A percentile compares a stretch with the other conserved stretches of the same genome.
These are phyloP conservation scores for Aspergillus ochraceus DNA, from an alignment of 2,329 filamentous ascomycete genomes.

Conservation along the genomic window DNA sequence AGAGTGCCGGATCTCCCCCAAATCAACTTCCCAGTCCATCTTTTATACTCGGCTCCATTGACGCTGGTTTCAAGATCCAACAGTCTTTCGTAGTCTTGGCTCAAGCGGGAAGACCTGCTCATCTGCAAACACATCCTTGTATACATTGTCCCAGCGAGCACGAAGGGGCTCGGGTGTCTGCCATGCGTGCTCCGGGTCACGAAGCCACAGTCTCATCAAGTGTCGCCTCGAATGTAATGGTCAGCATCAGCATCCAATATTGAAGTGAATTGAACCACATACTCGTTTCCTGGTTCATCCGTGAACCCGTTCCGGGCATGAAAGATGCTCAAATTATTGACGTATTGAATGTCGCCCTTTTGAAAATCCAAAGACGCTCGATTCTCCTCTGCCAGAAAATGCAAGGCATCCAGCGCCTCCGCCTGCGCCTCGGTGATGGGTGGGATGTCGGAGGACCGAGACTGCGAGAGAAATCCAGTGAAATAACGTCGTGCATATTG, in stretches of 20 bases:
- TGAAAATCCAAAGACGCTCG: constrained; percentile 41
- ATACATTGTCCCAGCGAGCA: background rate
- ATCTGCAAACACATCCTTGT: background rate
- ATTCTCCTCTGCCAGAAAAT: constrained; percentile 46
- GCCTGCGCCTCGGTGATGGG: constrained; percentile 50
- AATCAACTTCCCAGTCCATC: too few species aligned
- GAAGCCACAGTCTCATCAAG: constrained; percentile 46
- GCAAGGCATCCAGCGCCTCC: constrained; percentile 50
- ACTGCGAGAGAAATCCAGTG: constrained; percentile 46
- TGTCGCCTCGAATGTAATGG: constrained; percentile 29
- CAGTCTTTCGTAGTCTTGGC: background rate
- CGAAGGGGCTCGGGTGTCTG: constrained; percentile 29
- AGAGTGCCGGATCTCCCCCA: too few species aligned
- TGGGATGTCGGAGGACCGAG: constrained; percentile 27
- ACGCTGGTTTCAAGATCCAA: background rate
- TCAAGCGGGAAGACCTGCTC: background rate
- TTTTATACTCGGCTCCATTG: too few species aligned
- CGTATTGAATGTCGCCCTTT: constrained; percentile 49
- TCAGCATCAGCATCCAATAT: background rate
- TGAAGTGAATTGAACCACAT: constrained; percentile 7
- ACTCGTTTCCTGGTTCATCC: constrained; percentile 35
- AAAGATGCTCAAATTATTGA: constrained; percentile 50
- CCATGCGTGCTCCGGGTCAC: constrained; percentile 46
- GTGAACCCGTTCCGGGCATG: constrained; percentile 47
- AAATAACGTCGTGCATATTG: constrained; percentile 60